These are phyloP conservation scores for Phaeoacremonium minimum DNA, from an alignment of 2,329 filamentous ascomycete species.

Conservation along the genomic window DNA sequence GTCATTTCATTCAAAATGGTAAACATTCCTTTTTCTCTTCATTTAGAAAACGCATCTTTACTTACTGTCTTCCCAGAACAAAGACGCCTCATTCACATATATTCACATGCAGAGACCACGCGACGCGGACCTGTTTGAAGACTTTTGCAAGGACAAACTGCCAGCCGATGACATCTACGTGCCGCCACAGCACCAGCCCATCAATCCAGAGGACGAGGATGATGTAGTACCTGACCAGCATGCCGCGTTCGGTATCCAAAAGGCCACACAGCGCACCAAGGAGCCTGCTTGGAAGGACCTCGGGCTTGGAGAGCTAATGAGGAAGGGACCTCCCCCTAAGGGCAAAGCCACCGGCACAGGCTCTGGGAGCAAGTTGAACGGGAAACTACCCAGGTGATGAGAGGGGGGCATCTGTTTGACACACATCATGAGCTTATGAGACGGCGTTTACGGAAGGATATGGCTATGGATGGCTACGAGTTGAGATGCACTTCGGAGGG, in stretches of 20 bases:
- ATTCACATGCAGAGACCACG: slow-evolving; percentile 69
- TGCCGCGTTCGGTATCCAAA: slow-evolving; percentile 80
- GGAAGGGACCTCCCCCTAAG: slow-evolving; percentile 44
- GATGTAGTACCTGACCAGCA: slow-evolving; percentile 87
- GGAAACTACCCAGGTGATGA: slow-evolving; percentile 2
- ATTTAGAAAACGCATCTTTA: too few relatives aligned
- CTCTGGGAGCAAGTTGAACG: too few relatives aligned
- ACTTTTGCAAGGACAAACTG: slow-evolving; percentile 66
- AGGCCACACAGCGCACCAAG: slow-evolving; percentile 67
- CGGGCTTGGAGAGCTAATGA: slow-evolving; percentile 67
- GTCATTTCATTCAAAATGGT: too few relatives aligned
- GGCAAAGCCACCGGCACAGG: slow-evolving; percentile 13
- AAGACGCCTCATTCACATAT: slow-evolving; percentile 72
- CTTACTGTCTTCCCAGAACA: too few relatives aligned
- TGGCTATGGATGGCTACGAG: too few relatives aligned
- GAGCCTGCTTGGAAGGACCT: slow-evolving; percentile 78
- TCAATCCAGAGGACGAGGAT: slow-evolving; percentile 85
- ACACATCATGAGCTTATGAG: too few relatives aligned
- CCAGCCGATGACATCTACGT: slow-evolving; percentile 80
- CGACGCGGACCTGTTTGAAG: slow-evolving; percentile 76
- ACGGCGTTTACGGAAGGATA: too few relatives aligned
- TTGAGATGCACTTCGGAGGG: too few relatives aligned
- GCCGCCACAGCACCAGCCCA: slow-evolving; percentile 71
- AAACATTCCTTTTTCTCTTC: too few relatives aligned
- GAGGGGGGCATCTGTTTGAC: too few relatives aligned